A percentile compares a stretch with the other conserved stretches of the same genome.
These are phyloP conservation scores for Phytopythium ostracodes DNA, from an alignment of 352 stramenopile species.

Conservation along the genomic window DNA sequence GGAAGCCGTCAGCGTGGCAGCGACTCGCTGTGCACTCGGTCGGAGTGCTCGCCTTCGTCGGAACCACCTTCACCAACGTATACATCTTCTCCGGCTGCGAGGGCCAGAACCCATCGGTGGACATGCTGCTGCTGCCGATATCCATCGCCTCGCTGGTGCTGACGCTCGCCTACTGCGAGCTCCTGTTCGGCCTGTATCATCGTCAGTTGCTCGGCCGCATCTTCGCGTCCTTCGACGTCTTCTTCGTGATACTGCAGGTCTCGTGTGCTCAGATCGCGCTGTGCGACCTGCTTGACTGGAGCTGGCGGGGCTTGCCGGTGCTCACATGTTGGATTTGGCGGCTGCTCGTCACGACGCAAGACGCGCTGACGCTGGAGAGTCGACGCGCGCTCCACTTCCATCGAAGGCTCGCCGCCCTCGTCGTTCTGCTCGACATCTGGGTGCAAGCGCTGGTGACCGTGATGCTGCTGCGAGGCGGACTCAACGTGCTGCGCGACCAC, in stretches of 20 bases:
- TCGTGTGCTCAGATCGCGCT: slow-evolving; percentile 18
- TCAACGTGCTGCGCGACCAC: neutral
- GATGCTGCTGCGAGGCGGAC: neutral
- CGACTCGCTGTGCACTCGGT: neutral
- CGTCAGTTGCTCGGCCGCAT: slow-evolving; percentile 25
- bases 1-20: neutral
- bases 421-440: slow-evolving; percentile 5
- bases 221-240: slow-evolving; percentile 33
- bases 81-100: neutral
- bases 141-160: slow-evolving; percentile 2
- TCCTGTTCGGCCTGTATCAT: slow-evolving; percentile 11
- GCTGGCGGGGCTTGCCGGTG: slow-evolving; percentile 13
- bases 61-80: neutral
- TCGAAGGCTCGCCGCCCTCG: neutral
- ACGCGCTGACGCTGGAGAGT: slow-evolving; percentile 13
- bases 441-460: neutral
- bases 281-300: slow-evolving; percentile 30
- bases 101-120: neutral
- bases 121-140: neutral
- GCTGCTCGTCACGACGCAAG: slow-evolving; percentile 28
- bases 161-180: slow-evolving; percentile 13
- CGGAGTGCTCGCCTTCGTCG: slow-evolving; percentile 1
- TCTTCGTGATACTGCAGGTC: slow-evolving; percentile 29
- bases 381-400: neutral
- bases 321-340: slow-evolving; percentile 19